phyloP scores from a whole-genome alignment of 176 grass and related monocot genomes.

The Secale cereale region DNA sequence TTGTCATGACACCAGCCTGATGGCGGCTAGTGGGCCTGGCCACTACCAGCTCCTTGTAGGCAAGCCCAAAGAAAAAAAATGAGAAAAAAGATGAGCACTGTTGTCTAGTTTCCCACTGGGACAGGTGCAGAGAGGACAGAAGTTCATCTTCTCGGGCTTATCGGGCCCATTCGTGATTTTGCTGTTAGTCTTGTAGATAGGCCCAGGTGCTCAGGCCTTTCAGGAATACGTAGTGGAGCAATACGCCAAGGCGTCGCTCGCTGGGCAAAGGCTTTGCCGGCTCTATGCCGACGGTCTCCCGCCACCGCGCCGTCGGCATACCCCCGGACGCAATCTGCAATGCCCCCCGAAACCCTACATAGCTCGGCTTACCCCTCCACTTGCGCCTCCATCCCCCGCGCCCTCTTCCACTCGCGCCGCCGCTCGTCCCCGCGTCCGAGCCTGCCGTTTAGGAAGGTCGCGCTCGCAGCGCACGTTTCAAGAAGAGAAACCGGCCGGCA shows the following conservation, averaged over 20 bases:
- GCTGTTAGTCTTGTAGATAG: no score
- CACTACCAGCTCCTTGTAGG: no score
- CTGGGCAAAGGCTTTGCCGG: neutral
- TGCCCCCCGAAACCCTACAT: neutral
- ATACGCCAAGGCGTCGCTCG: neutral
- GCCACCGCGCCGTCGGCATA: neutral
- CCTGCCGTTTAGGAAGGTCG: neutral
- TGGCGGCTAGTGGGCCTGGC: no score
- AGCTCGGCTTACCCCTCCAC: neutral
- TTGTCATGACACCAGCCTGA: no score
- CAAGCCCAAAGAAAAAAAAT: no score
- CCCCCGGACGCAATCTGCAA: neutral
- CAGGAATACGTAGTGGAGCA: neutral
- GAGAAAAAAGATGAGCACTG: no score
- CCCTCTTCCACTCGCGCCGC: neutral
- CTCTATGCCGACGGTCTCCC: neutral
- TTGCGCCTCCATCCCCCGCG: neutral
- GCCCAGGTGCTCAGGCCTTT: neutral
- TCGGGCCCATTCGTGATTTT: no score
- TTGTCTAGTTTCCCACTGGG: no score
- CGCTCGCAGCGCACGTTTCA: neutral
- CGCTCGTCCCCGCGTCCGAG: neutral
- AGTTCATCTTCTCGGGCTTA: no score
- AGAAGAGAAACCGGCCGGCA: neutral
- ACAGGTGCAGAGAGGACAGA: no score